phyloP scores from a whole-genome alignment of 2,329 filamentous ascomycete genomes.

The Colletotrichum echinochloae region DNA sequence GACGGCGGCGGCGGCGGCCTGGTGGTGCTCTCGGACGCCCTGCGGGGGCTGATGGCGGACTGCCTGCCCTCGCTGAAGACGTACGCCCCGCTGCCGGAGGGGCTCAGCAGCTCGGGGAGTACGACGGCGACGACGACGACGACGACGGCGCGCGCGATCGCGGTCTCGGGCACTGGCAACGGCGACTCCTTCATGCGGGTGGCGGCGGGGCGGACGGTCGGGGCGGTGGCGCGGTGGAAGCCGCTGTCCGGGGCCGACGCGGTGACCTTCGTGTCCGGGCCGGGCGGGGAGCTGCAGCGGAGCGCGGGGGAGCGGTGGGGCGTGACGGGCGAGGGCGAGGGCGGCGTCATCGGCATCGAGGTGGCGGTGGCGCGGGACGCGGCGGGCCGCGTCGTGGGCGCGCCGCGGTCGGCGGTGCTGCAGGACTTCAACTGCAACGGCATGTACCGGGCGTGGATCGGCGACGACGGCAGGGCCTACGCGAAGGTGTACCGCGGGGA shows the following conservation, averaged over 20 bases:
- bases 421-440: constrained; percentile 88
- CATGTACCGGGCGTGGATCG: constrained; percentile 86
- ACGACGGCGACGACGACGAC: constrained; percentile 48
- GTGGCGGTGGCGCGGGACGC: constrained; percentile 60
- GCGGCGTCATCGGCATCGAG: constrained; percentile 88
- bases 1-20: constrained; percentile 3
- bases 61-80: constrained; percentile 66
- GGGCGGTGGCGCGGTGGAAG: constrained; percentile 77
- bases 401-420: constrained; percentile 65
- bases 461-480: constrained; percentile 67
- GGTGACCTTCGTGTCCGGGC: constrained; percentile 74
- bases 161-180: constrained; percentile 84
- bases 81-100: constrained; percentile 50
- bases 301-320: constrained; percentile 82
- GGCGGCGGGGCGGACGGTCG: constrained; percentile 77
- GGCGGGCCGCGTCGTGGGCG: constrained; percentile 56
- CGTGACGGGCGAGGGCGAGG: constrained; percentile 81
- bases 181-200: constrained; percentile 87
- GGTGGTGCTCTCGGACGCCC: constrained; percentile 56
- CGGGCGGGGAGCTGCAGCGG: constrained; percentile 77
- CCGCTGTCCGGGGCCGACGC: constrained; percentile 65
- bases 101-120: not conserved
- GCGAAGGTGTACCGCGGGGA: constrained; percentile 67
- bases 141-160: constrained; percentile 61
- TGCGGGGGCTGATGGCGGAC: constrained; percentile 66